These are phyloP conservation scores for Dispira parvispora DNA, from an alignment of 192 early-diverging fungal genomes.

Conservation along the genomic window DNA sequence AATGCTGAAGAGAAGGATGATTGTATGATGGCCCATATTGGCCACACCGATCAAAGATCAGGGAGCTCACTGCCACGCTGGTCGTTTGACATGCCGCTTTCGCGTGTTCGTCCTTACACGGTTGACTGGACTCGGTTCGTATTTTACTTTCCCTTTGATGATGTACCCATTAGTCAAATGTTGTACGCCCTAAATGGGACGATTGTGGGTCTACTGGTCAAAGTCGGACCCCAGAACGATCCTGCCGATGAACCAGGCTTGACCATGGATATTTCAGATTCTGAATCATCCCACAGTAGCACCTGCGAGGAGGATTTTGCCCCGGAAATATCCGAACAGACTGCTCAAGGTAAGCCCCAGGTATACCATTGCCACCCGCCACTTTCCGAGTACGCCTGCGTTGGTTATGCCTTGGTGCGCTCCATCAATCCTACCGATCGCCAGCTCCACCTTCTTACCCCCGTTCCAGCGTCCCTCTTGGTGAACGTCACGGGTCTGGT, in stretches of 20 bases:
- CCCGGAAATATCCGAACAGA: too few species aligned
- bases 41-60: slow-evolving; percentile 7
- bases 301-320: too few species aligned
- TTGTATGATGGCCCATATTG: neutral
- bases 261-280: too few species aligned
- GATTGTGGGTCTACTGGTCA: slow-evolving; percentile 56
- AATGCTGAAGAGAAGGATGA: neutral
- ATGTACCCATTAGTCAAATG: slow-evolving; percentile 62
- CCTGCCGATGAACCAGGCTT: neutral
- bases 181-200: slow-evolving; percentile 71
- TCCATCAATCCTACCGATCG: slow-evolving; percentile 39
- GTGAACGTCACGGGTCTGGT: neutral
- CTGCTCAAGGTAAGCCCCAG: slow-evolving; percentile 14
- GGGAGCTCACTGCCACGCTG: slow-evolving; percentile 20
- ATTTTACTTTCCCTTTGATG: slow-evolving; percentile 49
- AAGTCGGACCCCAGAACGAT: slow-evolving; percentile 11
- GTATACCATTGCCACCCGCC: slow-evolving; percentile 24
- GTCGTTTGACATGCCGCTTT: slow-evolving; percentile 34
- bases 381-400: slow-evolving; percentile 28
- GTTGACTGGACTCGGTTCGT: slow-evolving; percentile 46
- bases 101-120: slow-evolving; percentile 34
- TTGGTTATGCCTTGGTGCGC: slow-evolving; percentile 46
- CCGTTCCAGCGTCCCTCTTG: neutral
- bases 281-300: too few species aligned
- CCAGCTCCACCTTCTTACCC: slow-evolving; percentile 31